Conservation (phyloP, 768 basidiomycete species). For the Serendipita indica region DNA sequence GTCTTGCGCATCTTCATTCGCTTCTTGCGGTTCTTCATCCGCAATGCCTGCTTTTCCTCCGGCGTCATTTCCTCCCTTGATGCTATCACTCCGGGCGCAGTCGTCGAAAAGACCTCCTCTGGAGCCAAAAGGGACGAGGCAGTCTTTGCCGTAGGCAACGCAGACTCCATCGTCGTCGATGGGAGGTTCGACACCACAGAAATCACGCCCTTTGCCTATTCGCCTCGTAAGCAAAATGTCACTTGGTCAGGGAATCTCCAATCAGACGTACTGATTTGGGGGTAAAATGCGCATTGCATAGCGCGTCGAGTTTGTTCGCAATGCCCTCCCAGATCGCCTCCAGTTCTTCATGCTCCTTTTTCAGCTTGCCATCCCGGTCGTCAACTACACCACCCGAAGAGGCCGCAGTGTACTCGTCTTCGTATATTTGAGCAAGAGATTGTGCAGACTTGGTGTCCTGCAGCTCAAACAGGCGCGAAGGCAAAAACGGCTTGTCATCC, state of each 20-base stretch:
- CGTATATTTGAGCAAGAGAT: slow-evolving; percentile 91
- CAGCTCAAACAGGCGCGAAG: slow-evolving; percentile 77
- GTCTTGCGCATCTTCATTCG: slow-evolving; percentile 53
- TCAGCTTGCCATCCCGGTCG: slow-evolving; percentile 76
- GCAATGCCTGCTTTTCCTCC: slow-evolving; percentile 57
- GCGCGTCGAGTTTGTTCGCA: slow-evolving; percentile 75
- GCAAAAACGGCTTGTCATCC: slow-evolving; percentile 80
- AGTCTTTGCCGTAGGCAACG: slow-evolving; percentile 70
- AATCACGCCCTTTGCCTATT: slow-evolving; percentile 84
- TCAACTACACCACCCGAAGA: slow-evolving; percentile 43
- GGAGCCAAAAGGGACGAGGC: slow-evolving; percentile 75
- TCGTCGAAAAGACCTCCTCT: slow-evolving; percentile 66
- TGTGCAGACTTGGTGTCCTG: slow-evolving; percentile 78
- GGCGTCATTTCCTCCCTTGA: slow-evolving; percentile 74
- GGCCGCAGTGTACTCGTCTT: slow-evolving; percentile 70
- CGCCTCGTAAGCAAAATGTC: background rate
- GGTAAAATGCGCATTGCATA: slow-evolving; percentile 89
- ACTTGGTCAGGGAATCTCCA: slow-evolving; percentile 13
- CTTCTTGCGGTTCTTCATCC: slow-evolving; percentile 25
- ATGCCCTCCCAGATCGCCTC: slow-evolving; percentile 72
- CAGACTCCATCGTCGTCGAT: slow-evolving; percentile 73
- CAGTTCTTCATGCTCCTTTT: slow-evolving; percentile 80
- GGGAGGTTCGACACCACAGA: slow-evolving; percentile 71
- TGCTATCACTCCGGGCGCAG: slow-evolving; percentile 39
- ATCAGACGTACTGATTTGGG: slow-evolving; percentile 65